A percentile compares a stretch with the other conserved stretches of the same genome.
Conservation (phyloP, 2,329 filamentous ascomycete genomes). For the Chalaropsis ovoidea region DNA sequence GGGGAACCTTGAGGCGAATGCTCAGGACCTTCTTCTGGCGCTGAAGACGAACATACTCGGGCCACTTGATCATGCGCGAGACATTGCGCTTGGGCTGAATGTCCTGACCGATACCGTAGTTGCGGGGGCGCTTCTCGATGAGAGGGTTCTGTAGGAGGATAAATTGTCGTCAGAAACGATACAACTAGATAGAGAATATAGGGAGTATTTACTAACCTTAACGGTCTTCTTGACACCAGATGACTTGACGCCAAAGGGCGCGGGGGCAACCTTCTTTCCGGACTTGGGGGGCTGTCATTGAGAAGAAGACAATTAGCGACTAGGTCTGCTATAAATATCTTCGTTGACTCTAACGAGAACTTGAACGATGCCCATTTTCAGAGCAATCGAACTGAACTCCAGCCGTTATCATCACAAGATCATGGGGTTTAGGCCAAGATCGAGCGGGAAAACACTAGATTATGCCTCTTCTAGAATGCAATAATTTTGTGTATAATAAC, state of each 20-base stretch:
- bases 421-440: slow-evolving; percentile 17
- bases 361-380: slow-evolving; percentile 26
- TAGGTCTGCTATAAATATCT: slow-evolving; percentile 67
- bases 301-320: slow-evolving; percentile 93
- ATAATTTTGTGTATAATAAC: slow-evolving; percentile 15
- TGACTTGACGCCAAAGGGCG: slow-evolving; percentile 93
- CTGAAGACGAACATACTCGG: slow-evolving; percentile 97
- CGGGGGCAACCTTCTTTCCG: slow-evolving; percentile 95
- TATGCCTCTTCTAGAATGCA: slow-evolving; percentile 15
- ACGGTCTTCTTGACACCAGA: slow-evolving; percentile 85
- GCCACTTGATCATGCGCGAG: slow-evolving; percentile 98
- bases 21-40: slow-evolving; percentile 91
- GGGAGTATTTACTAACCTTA: slow-evolving; percentile 60
- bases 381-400: slow-evolving; percentile 20
- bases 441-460: slow-evolving; percentile 24
- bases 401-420: slow-evolving; percentile 26
- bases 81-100: slow-evolving; percentile 95
- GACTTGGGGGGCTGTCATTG: slow-evolving; percentile 99
- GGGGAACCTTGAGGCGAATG: slow-evolving; percentile 96
- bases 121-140: slow-evolving; percentile 93
- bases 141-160: slow-evolving; percentile 70
- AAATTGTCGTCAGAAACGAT: slow-evolving; percentile 27
- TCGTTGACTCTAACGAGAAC: slow-evolving; percentile 77
- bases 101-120: slow-evolving; percentile 98
- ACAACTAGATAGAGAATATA: no score